Conservation (phyloP, 768 basidiomycete species). For the Leccinum boreale region DNA sequence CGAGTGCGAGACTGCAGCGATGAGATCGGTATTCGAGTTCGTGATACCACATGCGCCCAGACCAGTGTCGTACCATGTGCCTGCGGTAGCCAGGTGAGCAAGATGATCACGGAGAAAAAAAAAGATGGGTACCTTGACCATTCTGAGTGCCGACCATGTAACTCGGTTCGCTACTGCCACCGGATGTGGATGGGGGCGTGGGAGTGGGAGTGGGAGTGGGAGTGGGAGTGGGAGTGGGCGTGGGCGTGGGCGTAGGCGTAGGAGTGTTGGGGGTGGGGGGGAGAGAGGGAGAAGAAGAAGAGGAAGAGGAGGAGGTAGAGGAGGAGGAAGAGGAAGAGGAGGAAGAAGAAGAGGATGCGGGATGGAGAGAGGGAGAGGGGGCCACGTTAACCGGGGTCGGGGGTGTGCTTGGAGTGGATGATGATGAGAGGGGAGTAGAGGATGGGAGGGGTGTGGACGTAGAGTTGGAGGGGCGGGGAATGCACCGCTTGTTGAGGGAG, state of each 20-base stretch:
- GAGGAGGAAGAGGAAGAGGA: not conserved
- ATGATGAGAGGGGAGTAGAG: not conserved
- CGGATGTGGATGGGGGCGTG: slow-evolving; percentile 7
- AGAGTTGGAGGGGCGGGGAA: slow-evolving; percentile 16
- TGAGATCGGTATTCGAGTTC: slow-evolving; percentile 27
- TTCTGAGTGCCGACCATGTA: slow-evolving; percentile 47
- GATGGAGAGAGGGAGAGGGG: not conserved
- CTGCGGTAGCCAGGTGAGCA: slow-evolving; percentile 15
- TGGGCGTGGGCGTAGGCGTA: not conserved
- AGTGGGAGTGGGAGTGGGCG: not conserved
- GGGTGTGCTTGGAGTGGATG: not conserved
- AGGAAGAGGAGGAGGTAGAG: not conserved
- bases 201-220: not conserved
- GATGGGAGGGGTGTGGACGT: not conserved
- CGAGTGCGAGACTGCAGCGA: slow-evolving; percentile 34
- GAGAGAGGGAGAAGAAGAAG: not conserved
- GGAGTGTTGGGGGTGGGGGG: not conserved
- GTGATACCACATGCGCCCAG: slow-evolving; percentile 42
- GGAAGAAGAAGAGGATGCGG: not conserved
- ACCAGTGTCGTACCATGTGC: slow-evolving; percentile 33
- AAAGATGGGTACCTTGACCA: slow-evolving; percentile 41
- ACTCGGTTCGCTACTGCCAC: slow-evolving; percentile 28
- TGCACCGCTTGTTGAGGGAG: slow-evolving; percentile 29
- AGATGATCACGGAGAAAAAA: not conserved
- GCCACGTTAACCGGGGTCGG: slow-evolving; percentile 23